Conservation (phyloP, 148 eudicot species). For the Rhododendron vialii region DNA sequence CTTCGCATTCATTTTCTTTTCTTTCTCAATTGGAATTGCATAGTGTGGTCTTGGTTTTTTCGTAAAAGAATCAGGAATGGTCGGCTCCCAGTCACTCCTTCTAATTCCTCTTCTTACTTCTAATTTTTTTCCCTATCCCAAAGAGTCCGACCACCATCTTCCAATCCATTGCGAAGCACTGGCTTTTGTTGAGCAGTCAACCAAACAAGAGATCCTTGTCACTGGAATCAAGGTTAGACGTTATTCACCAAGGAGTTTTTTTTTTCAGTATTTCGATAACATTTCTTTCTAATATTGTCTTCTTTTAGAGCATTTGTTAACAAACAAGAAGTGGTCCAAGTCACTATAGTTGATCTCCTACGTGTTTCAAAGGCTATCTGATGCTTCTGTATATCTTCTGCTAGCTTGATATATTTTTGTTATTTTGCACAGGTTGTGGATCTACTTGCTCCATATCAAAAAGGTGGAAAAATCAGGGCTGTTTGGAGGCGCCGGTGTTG, state of each 20-base stretch:
- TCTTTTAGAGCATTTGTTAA: not conserved
- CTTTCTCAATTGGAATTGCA: not conserved
- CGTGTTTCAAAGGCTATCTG: not conserved
- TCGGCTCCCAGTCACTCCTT: not conserved
- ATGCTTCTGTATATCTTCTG: not conserved
- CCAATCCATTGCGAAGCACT: conserved; percentile 88
- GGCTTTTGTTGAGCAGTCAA: conserved; percentile 69
- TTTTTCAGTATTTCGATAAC: not conserved
- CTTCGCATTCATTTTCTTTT: not conserved
- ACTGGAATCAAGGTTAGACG: conserved; percentile 67
- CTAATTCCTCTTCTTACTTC: not conserved
- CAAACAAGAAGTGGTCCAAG: not conserved
- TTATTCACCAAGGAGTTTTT: not conserved
- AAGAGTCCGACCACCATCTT: conserved; percentile 58
- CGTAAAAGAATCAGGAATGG: not conserved
- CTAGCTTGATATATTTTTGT: not conserved
- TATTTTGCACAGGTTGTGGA: conserved; percentile 50
- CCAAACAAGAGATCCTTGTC: conserved; percentile 70
- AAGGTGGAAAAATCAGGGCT: conserved; percentile 44
- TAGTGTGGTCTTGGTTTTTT: not conserved
- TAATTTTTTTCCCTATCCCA: not conserved
- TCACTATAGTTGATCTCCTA: not conserved
- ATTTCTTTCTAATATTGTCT: not conserved
- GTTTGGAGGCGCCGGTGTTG: conserved; percentile 47
- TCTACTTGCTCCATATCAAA: conserved; percentile 53